phyloP scores from a whole-genome alignment of 23 red algal genomes.

The Gracilariopsis chorda region DNA sequence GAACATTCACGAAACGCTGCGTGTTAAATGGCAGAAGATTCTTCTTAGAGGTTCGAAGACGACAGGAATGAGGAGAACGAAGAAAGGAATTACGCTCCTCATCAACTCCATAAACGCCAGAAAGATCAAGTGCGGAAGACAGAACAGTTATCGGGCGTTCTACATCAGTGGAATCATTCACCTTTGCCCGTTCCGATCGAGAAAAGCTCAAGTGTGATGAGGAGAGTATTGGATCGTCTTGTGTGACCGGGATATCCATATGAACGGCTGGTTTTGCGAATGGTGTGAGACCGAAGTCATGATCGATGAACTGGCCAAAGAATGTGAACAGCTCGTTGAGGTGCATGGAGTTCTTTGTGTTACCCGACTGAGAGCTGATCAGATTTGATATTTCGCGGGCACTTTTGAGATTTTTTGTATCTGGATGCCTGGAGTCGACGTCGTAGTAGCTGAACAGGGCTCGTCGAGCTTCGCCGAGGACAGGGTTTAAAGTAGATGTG shows the following conservation, averaged over 20 bases:
- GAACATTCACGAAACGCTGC: slow-evolving; percentile 7
- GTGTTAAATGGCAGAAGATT: slow-evolving; percentile 44
- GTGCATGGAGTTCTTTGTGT: not conserved
- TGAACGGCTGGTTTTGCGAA: not conserved
- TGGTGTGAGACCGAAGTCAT: slow-evolving; percentile 40
- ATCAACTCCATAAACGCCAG: slow-evolving; percentile 27
- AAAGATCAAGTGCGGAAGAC: slow-evolving; percentile 17
- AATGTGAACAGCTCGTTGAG: slow-evolving; percentile 46
- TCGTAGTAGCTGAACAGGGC: not conserved
- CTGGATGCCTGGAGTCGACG: not conserved
- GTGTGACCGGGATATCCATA: not conserved
- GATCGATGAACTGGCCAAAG: slow-evolving; percentile 54
- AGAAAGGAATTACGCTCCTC: not conserved
- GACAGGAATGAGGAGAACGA: not conserved
- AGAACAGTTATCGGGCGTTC: slow-evolving; percentile 7
- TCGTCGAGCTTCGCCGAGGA: not conserved
- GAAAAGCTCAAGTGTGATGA: not conserved
- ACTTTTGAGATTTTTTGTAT: not conserved
- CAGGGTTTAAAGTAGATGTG: not conserved
- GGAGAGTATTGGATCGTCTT: not conserved
- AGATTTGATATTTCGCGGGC: slow-evolving; percentile 49
- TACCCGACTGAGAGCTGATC: slow-evolving; percentile 1
- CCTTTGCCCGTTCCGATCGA: not conserved
- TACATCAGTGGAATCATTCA: not conserved
- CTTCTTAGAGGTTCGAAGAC: not conserved